A percentile compares a stretch with the other conserved stretches of the same genome.
Conservation (phyloP, 1,139 yeast genomes). For the Taphrina communis region DNA sequence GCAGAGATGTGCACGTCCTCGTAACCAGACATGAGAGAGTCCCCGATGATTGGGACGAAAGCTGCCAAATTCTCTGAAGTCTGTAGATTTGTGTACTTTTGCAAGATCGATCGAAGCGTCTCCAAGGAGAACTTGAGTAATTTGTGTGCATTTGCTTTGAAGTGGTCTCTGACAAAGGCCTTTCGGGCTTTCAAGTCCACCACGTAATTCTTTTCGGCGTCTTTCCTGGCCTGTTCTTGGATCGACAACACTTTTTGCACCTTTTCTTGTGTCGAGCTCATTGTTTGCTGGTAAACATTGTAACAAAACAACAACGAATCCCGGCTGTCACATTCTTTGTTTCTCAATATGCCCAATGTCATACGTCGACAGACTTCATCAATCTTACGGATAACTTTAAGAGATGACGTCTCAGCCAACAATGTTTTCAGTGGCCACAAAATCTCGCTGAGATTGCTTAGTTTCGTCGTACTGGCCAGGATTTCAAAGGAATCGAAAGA, state of each 20-base stretch:
- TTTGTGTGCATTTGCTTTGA: constrained; percentile 42
- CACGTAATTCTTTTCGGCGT: constrained; percentile 32
- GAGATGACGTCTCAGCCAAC: constrained; percentile 67
- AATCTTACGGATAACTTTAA: constrained; percentile 73
- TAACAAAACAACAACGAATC: constrained; percentile 73
- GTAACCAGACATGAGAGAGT: constrained; percentile 65
- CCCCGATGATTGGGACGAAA: constrained; percentile 74
- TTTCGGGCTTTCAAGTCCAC: constrained; percentile 39
- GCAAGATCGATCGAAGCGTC: constrained; percentile 71
- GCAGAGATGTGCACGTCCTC: constrained; percentile 78
- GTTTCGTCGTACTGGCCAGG: constrained; percentile 67
- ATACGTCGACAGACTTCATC: constrained; percentile 80
- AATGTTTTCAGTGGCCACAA: constrained; percentile 70
- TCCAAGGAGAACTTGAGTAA: constrained; percentile 71
- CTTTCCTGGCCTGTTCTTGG: constrained; percentile 31
- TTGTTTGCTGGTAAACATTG: constrained; percentile 61
- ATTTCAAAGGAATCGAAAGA: constrained; percentile 88
- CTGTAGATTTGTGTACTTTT: constrained; percentile 64
- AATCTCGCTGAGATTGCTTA: constrained; percentile 64
- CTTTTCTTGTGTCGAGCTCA: constrained; percentile 19
- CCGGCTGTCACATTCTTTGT: constrained; percentile 64
- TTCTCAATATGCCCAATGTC: constrained; percentile 76
- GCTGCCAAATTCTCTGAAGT: constrained; percentile 69
- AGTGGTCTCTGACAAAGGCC: constrained; percentile 28
- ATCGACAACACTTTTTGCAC: constrained; percentile 10